Conservation (phyloP, 495 filamentous ascomycete species). For the Penicillium canariense region DNA sequence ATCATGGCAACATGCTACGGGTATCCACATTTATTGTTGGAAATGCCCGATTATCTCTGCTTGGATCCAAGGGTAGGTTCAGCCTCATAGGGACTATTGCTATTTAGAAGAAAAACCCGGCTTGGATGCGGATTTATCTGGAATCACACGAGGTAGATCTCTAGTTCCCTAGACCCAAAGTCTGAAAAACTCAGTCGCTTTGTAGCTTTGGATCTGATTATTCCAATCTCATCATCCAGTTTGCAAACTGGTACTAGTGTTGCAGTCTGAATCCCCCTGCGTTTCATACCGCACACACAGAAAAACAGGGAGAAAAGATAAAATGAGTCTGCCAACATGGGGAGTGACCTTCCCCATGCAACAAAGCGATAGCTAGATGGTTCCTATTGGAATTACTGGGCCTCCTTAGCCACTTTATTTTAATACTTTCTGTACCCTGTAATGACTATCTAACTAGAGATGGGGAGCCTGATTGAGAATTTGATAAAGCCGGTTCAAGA, state of each 20-base stretch:
- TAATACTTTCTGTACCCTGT: too few species aligned
- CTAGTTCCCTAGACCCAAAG: background rate
- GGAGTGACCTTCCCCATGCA: too few species aligned
- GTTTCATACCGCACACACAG: too few species aligned
- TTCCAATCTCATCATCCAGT: background rate
- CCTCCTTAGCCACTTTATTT: too few species aligned
- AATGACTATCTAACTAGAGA: too few species aligned
- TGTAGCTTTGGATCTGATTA: background rate
- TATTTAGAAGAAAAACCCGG: background rate
- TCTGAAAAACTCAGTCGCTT: background rate
- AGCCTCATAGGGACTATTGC: conserved; percentile 1
- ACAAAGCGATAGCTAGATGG: too few species aligned
- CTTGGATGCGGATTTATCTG: background rate
- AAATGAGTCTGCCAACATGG: background rate
- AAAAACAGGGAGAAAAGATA: background rate
- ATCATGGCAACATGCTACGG: background rate
- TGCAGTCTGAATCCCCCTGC: background rate
- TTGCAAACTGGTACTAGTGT: background rate
- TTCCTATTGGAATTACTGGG: too few species aligned
- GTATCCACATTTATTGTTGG: background rate
- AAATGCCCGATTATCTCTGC: background rate
- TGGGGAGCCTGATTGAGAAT: too few species aligned
- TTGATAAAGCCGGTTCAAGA: too few species aligned
- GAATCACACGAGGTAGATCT: background rate
- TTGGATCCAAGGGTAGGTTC: background rate